Base-by-base conservation (phyloP, 129 eudicot genomes). In the Flaveria robusta region DNA sequence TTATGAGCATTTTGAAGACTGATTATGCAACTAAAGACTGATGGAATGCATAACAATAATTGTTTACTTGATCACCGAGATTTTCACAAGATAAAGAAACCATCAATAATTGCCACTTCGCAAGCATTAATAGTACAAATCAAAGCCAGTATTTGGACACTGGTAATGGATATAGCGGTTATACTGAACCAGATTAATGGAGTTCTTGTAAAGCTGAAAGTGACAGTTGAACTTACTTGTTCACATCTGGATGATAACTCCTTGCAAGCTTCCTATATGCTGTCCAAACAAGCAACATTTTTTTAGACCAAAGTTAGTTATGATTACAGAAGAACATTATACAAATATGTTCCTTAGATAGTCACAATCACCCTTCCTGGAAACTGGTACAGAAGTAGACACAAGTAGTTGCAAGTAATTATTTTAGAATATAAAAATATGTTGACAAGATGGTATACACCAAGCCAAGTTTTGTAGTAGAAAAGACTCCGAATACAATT, bases 241-340 rank as follows among this genome's bases (percentile, higher is more conserved):
- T 93, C 74, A 93, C 98, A 87, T 93, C 98, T 46, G 98, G 98
- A 79, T 93, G 98, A 76, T 84, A 88, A 85, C 79, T 90, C 85
- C 98, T 84, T 29, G 98, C 98, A 82, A 93, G 98, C 91, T 93
- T 88, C 84, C 96, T 82, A 83, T 93, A 93, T 29, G 98, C 98
- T 93, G 88, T 45, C 27, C 62, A 70, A 58, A 58, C 18, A 49
- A 39, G 69, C 9, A 22, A 19, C 66, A 19, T 11, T 20, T 59
- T 63, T 10, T 62, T 64, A 55, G 56, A 66, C 20, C 27, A 67
- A 52, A 79, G 66, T 43, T 73, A 56, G 69, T 22, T 78, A 47
- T 58, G 62, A 72, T 46, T 50, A 22, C 42, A 72, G 26, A 52
- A 34, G 55, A 29, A 77, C 27, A 67, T 52, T 27, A 67, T 39